Evolutionary conservation across 495 filamentous ascomycete species (phyloP).

Genomic region (Neurospora sp.): DNA sequence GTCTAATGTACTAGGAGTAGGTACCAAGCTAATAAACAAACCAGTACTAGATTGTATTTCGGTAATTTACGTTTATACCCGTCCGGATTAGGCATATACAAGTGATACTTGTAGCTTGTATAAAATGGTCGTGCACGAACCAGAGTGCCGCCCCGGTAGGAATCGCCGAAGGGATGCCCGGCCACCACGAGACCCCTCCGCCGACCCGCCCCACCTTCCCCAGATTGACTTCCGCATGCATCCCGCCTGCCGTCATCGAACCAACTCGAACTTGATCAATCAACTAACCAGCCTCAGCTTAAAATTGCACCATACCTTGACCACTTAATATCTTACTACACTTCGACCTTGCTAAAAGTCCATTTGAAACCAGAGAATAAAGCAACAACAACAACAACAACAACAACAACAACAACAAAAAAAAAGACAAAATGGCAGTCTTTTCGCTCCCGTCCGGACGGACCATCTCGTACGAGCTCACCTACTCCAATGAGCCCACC

Average conservation of each 20-base stretch:
- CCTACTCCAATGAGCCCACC: slow-evolving; percentile 1
- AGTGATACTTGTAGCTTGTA: no score
- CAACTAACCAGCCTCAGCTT: background rate
- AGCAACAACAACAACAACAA: background rate
- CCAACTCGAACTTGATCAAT: background rate
- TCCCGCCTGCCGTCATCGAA: background rate
- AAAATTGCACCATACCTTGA: background rate
- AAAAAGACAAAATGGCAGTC: background rate
- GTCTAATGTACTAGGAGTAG: no score
- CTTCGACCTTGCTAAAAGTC: background rate
- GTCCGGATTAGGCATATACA: no score
- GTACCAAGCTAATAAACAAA: no score
- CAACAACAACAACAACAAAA: background rate
- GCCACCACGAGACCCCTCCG: background rate
- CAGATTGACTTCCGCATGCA: background rate
- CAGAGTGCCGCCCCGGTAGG: no score
- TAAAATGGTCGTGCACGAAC: no score
- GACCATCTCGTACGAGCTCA: slow-evolving; percentile 7
- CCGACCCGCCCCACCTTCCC: background rate
- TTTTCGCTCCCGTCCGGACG: slow-evolving; percentile 11
- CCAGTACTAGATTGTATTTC: no score
- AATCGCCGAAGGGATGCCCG: background rate
- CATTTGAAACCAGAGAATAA: background rate
- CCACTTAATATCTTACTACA: background rate
- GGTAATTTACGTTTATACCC: no score